Conservation (phyloP, 768 basidiomycete genomes). For the Boletellus ananiceps region DNA sequence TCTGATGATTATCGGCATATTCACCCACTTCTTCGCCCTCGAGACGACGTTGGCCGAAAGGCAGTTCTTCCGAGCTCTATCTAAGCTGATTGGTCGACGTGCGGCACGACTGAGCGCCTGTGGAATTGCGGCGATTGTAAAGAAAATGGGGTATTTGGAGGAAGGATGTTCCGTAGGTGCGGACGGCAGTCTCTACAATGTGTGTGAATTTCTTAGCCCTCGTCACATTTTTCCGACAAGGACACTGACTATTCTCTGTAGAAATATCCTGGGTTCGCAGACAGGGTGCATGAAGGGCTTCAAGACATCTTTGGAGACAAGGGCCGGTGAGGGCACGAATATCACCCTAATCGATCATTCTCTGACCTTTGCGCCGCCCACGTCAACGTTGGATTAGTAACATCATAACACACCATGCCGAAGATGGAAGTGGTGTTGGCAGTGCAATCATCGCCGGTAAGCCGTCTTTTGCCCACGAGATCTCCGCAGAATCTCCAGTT, state of each 20-base stretch:
- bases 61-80: conserved; percentile 94
- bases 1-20: conserved; percentile 94
- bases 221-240: neutral
- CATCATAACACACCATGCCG: conserved; percentile 35
- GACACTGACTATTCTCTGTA: conserved; percentile 28
- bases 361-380: neutral
- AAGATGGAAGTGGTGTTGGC: conserved; percentile 80
- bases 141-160: conserved; percentile 91
- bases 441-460: conserved; percentile 90
- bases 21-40: conserved; percentile 93
- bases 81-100: conserved; percentile 82
- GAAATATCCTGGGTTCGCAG: conserved; percentile 98
- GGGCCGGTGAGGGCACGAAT: conserved; percentile 59
- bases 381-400: conserved; percentile 35
- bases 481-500: neutral
- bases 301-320: conserved; percentile 95
- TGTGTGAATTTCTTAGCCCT: conserved; percentile 33
- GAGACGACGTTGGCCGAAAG: conserved; percentile 96
- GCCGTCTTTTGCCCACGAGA: conserved; percentile 17
- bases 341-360: neutral
- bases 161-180: conserved; percentile 87
- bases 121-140: conserved; percentile 94
- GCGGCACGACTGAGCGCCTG: conserved; percentile 91
- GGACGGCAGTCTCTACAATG: conserved; percentile 94
- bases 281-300: conserved; percentile 88